Evolutionary conservation across 345 rosid genomes (phyloP), one percentile per base, ranked within the genome.

Genomic region (Populus davidiana): DNA sequence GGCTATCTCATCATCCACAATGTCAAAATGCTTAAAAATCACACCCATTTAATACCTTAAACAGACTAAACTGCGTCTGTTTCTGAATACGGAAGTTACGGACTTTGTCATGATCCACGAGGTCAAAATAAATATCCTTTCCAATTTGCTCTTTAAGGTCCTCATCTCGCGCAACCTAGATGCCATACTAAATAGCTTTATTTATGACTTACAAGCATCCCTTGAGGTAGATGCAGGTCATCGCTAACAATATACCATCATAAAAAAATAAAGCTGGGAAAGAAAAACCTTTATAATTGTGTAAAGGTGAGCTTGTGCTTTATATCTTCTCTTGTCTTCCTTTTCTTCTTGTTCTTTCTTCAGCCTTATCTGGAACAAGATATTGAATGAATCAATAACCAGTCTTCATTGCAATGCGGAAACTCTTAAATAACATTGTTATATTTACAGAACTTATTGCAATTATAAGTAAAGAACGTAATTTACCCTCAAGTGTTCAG

Each of bases 321-420:
- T 92, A 81, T 93, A 93, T 85, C 86, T 89, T 86, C 91, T 89
- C 84, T 93, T 93, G 56, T 91, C 90, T 74, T 93, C 97, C 77
- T 96, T 93, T 79, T 96, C 99, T 89, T 93, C 96, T 82, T 96
- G 98, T 75, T 93, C 97, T 83, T 90, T 96, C 85, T 92, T 92
- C 87, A 96, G 84, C 79, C 98, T 96, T 82, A 83, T 91, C 98
- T 93, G 86, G 70, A 76, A 83, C 56, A 83, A 70, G 69, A 63
- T n/a, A 38, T 20, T 62, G 27, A 75, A 78, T 20, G 71, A 21
- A 43, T 54, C 35, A 49, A 38, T 36, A 9, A 56, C 33, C 43
- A 49, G 62, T 36, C 38, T 62, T 61, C 39, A 69, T 75, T 35
- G 36, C 50, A 27, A 70, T 17, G 31, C 5, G 23, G 17, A 69